These are phyloP conservation scores for Mucuna pruriens DNA, from an alignment of 306 rosid genomes.

Conservation along the genomic window DNA sequence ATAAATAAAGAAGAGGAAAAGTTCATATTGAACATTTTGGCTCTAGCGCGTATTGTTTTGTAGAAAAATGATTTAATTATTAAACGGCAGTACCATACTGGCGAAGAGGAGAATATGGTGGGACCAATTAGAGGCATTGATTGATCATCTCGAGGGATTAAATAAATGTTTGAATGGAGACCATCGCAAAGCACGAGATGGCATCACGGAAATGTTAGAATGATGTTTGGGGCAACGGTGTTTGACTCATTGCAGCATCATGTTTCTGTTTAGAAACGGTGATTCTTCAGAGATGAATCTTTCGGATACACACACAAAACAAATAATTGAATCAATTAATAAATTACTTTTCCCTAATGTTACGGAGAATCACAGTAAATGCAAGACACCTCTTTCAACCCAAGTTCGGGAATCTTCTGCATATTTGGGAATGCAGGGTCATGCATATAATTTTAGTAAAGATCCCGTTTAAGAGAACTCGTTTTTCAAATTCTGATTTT, in stretches of 20 bases:
- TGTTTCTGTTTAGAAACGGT: neutral
- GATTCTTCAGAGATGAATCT: constrained; percentile 46
- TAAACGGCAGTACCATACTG: neutral
- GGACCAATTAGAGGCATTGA: neutral
- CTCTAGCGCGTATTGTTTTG: neutral
- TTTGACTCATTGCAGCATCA: constrained; percentile 32
- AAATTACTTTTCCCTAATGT: neutral
- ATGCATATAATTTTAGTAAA: neutral
- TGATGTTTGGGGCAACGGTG: constrained; percentile 11
- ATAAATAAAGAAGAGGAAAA: constrained; percentile 5
- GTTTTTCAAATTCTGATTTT: neutral
- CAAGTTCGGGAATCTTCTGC: constrained; percentile 6
- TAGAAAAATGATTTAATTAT: neutral
- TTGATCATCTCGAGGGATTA: constrained; percentile 38
- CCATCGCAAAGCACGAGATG: constrained; percentile 27
- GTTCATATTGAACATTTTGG: constrained; percentile 40
- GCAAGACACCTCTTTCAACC: neutral
- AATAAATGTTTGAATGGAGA: neutral
- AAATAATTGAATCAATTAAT: neutral
- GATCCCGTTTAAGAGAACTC: neutral
- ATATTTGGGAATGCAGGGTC: neutral
- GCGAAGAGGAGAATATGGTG: neutral
- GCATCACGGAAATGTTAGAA: constrained; percentile 12
- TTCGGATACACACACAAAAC: constrained; percentile 13
- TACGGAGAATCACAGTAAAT: neutral